Evolutionary conservation across 129 eudicot species (phyloP).

Genomic region (Dittrichia graveolens): DNA sequence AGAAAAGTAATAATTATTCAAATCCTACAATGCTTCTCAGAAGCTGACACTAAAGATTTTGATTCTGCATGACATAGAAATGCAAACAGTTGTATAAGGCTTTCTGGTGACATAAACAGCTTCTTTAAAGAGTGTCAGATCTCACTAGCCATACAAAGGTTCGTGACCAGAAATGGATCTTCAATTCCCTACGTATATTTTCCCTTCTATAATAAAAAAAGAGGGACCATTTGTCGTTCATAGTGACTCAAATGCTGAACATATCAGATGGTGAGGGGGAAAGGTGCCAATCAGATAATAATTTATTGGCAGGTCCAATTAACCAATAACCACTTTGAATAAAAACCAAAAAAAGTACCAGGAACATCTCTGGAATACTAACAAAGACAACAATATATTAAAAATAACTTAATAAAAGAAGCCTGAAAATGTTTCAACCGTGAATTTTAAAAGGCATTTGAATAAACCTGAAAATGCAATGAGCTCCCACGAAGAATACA

Average conservation of each 20-base stretch:
- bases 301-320: not conserved
- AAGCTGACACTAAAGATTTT: not conserved
- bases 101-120: not conserved
- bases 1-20: not conserved
- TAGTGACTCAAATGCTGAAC: not conserved
- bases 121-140: not conserved
- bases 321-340: not conserved
- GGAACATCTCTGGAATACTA: not conserved
- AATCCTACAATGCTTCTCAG: not conserved
- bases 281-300: not conserved
- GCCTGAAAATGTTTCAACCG: too few species aligned
- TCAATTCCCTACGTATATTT: not conserved
- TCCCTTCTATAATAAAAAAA: not conserved
- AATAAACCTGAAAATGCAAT: not conserved
- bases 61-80: slow-evolving; percentile 2
- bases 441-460: not conserved
- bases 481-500: not conserved
- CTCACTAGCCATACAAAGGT: not conserved
- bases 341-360: not conserved
- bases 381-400: not conserved
- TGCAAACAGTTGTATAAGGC: not conserved
- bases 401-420: not conserved
- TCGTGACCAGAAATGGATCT: too few species aligned
- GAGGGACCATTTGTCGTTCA: not conserved
- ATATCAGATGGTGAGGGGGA: not conserved